These are phyloP conservation scores for Orbilia javanica DNA, from an alignment of 2,329 filamentous ascomycete species.

Conservation along the genomic window DNA sequence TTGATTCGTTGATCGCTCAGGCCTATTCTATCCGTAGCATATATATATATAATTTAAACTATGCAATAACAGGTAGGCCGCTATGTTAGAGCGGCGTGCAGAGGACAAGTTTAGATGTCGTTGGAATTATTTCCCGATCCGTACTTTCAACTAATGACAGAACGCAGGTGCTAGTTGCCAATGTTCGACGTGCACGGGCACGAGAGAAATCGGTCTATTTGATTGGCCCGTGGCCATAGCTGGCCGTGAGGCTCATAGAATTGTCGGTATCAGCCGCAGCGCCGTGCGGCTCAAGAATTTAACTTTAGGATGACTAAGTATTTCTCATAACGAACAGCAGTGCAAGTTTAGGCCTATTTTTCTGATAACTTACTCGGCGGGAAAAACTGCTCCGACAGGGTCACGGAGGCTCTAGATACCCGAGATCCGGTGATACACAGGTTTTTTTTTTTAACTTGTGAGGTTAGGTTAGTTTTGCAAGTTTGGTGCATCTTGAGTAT, in stretches of 20 bases:
- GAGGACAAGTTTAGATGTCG: not conserved
- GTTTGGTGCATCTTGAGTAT: no score
- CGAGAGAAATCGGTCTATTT: not conserved
- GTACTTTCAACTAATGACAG: slow-evolving; percentile 2
- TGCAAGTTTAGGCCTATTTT: not conserved
- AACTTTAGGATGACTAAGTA: not conserved
- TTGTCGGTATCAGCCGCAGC: not conserved
- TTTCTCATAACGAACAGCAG: not conserved
- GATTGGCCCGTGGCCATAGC: not conserved
- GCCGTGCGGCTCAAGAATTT: not conserved
- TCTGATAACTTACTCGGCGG: not conserved
- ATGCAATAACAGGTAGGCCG: not conserved
- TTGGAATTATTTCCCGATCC: not conserved
- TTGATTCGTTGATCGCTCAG: not conserved
- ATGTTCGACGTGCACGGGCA: not conserved
- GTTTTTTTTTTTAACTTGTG: no score
- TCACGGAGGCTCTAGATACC: no score
- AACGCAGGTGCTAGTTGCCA: not conserved
- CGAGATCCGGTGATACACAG: no score
- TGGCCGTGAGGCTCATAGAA: not conserved
- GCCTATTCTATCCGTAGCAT: not conserved
- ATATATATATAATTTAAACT: not conserved
- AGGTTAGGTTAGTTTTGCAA: no score
- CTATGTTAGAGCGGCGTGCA: not conserved
- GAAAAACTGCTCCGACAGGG: no score